phyloP scores from a whole-genome alignment of 1,284 basidiomycete genomes.

The Fomitopsis betulina region DNA sequence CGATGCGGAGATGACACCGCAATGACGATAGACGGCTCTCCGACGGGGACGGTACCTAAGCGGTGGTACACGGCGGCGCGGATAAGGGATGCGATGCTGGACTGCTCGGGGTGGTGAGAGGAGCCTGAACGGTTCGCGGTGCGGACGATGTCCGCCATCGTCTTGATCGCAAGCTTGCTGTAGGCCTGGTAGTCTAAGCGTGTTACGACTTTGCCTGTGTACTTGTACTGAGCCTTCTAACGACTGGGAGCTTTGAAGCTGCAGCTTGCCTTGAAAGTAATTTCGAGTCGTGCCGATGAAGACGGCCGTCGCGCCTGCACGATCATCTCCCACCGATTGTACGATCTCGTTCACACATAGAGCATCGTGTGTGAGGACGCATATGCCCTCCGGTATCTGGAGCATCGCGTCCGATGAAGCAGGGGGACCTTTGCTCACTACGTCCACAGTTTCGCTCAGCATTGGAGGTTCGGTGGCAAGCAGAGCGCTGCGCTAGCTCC shows the following conservation, averaged over 20 bases:
- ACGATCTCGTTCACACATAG: slow-evolving; percentile 58
- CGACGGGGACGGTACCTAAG: slow-evolving; percentile 75
- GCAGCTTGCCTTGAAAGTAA: slow-evolving; percentile 47
- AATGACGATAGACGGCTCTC: slow-evolving; percentile 79
- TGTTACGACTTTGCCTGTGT: slow-evolving; percentile 63
- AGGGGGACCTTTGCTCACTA: slow-evolving; percentile 9
- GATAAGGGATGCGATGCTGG: slow-evolving; percentile 33
- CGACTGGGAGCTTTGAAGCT: background rate
- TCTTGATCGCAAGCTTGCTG: slow-evolving; percentile 78
- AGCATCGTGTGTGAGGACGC: slow-evolving; percentile 52
- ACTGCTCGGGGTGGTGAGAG: slow-evolving; percentile 34
- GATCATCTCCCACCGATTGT: slow-evolving; percentile 53
- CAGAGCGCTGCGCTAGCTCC: too few relatives aligned
- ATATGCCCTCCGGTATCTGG: slow-evolving; percentile 45
- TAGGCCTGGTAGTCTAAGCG: slow-evolving; percentile 83
- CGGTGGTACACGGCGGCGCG: slow-evolving; percentile 70
- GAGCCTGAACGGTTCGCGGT: slow-evolving; percentile 39
- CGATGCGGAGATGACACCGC: slow-evolving; percentile 85
- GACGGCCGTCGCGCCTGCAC: slow-evolving; percentile 67
- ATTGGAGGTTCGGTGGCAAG: background rate
- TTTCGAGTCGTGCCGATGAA: slow-evolving; percentile 75
- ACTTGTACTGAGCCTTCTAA: background rate
- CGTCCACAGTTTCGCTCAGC: background rate
- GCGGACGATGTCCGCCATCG: slow-evolving; percentile 59
- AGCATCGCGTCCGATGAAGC: slow-evolving; percentile 45